Evolutionary conservation across 1,139 yeast genomes (phyloP), one percentile per base, ranked within the genome.

Genomic region (Magnusiomyces magnusii): DNA sequence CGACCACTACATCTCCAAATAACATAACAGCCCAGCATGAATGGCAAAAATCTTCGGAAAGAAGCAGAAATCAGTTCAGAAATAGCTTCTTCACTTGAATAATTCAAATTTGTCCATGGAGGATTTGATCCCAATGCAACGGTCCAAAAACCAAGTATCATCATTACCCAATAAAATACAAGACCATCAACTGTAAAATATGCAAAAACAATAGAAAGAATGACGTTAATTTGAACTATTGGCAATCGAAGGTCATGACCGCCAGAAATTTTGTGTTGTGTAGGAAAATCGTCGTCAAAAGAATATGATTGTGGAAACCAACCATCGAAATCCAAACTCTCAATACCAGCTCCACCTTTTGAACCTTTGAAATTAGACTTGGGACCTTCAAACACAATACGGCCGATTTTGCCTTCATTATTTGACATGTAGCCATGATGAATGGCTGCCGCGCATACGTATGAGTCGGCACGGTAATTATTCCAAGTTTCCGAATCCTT

Each of bases 401-500:
- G 75, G 0, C 91, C 92, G 69, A 95, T 86, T 0, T 98, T 98
- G 1, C 99, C 99, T 62, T 75, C 75, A 52, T 78, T 69, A 25
- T 93, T 86, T 1, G 95, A 84, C 0, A 91, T 74, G 0, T 84
- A 68, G 0, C 97, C 97, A 1, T 92, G 85, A 71, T 92, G 97
- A 2, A 87, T 82, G 0, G 95, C 98, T 0, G 97, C 86, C 0
- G 92, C 95, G 72, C 99, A 93, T 0, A 93, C 85, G 68, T 77
- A 91, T 0, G 96, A 87, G 71, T 93, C 99, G 0, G 90, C 93
- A 61, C 99, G 77, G 68, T 90, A 93, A 0, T 91, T 63, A 17
- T 71, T 70, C 27, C 27, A 44, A 44, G 27, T 23, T 5, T 44
- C 49, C 15, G 9, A 21, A 3, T 23, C 27, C 21, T 44, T 19